Evolutionary conservation across 2,329 filamentous ascomycete genomes (phyloP), one percentile per base, ranked within the genome.

Genomic region (Beauveria asiatica): DNA sequence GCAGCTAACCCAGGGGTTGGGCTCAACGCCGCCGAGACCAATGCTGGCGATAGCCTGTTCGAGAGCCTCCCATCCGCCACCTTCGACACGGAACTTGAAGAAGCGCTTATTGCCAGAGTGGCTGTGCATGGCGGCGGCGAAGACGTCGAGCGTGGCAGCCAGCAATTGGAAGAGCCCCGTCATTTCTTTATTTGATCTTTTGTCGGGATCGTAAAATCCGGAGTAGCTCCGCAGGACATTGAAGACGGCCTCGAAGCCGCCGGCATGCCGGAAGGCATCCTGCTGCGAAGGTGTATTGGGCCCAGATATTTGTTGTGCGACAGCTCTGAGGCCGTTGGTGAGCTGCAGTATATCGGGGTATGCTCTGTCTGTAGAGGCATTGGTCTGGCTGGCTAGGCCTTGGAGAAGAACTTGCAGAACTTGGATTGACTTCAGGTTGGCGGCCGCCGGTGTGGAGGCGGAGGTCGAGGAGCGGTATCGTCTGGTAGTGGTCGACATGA

Each of bases 71-170:
- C 91, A 96, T 3, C 93, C 92, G 60, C 87, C 89, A 23, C 84
- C 86, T 61, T 89, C 83, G 33, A 95, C 84, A 65, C 85, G 81
- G 65, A 85, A 86, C 61, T 85, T 83, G 71, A 97, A 97, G 76
- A 93, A 97, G 66, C 89, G 84, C 68, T 87, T 83, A 74, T 97
- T 99, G 21, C 92, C 93, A 51, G 87, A 81, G 72, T 97, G 92
- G 50, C 85, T 85, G 58, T 85, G 83, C 65, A 99, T 81, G 16
- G 86, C 85, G 52, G 88, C 87, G 1, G 89, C 87, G 30, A 97
- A 75, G 16, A 94, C 83, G 37, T 84, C 84, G 44, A 94, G 77
- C n/a, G 88, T 81, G 9, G 81, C 81, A 67, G 91, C 84, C 19
- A 96, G 76, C 19, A 93, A 76, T 62, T 83, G 80, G 68, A 91